Base-by-base conservation (phyloP, 306 rosid species). In the Astragalus glycyphyllos region DNA sequence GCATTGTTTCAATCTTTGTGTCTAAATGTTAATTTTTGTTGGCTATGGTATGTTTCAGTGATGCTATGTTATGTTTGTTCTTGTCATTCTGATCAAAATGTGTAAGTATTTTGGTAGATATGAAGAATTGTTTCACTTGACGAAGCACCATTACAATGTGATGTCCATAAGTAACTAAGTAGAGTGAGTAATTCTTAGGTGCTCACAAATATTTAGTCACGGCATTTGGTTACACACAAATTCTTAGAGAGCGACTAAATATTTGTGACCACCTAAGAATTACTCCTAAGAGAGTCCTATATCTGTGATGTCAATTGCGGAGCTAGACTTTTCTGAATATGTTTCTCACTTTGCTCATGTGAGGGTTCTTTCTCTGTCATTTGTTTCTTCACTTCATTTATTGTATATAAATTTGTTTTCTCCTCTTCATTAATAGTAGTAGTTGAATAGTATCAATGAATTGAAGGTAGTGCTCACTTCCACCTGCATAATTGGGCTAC, bases 1-100 rank as follows among this genome's bases (percentile, higher is more conserved):
- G 7, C 14, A 1, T 51, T 56, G 32, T 10, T n/a, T 37, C 14
- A 35, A 2, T 58, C 47, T 38, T 13, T 32, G 2, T 45, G 8
- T 44, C 34, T 47, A 71, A n/a, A 2, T 48, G 48, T 51, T 56
- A 10, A n/a, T 53, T 37, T 72, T 26, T 72, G 66, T 58, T 20
- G 15, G 41, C 37, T 26, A 58, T 13, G 35, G 51, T 14, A 35
- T 63, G 8, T 76, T 76, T 56, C 23, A 35, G 3, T 77, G 40
- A 4, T 68, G 58, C 20, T 29, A 5, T 68, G 46, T 16, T 67
- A 11, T 14, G 31, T 26, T 26, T 26, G 31, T 26, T 2, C 31
- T 26, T 26, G 31, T 26, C 31, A 26, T 1, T 26, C 4, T 26
- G 31, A 26, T 26, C 31, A 26, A 4, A 26, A 26, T 26, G 31